Percentiles rank a stretch among this genome's conserved stretches.
phyloP scores from a whole-genome alignment of 2,329 filamentous ascomycete genomes.

The Epichloe hybrida region DNA sequence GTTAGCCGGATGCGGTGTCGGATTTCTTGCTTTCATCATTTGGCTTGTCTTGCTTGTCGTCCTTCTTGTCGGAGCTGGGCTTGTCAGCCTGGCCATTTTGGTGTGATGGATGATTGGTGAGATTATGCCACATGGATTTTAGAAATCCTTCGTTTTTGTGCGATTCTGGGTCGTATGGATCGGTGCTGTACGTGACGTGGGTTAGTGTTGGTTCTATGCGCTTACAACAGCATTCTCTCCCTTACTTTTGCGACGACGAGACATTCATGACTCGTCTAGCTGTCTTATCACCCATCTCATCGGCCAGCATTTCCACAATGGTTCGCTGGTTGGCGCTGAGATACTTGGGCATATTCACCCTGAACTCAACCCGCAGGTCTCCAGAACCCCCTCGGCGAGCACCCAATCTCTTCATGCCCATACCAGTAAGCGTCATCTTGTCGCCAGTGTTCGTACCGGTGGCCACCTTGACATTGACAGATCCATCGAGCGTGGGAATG shows the following conservation, averaged over 20 bases:
- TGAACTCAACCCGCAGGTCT: constrained; percentile 88
- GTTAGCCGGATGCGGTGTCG: constrained; percentile 20
- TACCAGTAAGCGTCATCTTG: constrained; percentile 72
- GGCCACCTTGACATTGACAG: constrained; percentile 79
- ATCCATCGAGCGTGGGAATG: constrained; percentile 79
- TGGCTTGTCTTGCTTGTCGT: constrained; percentile 11
- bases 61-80: constrained; percentile 6
- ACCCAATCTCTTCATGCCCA: constrained; percentile 84
- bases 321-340: constrained; percentile 82
- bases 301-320: constrained; percentile 87
- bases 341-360: constrained; percentile 90
- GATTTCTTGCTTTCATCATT: constrained; percentile 21
- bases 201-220: not conserved
- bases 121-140: constrained; percentile 83
- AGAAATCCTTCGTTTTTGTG: constrained; percentile 82
- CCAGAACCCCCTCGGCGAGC: constrained; percentile 55
- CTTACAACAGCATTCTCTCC: not conserved
- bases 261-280: constrained; percentile 90
- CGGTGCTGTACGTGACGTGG: not conserved
- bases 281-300: constrained; percentile 87
- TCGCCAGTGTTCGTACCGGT: constrained; percentile 91
- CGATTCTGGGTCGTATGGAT: constrained; percentile 24
- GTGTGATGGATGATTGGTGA: constrained; percentile 62
- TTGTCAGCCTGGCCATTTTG: constrained; percentile 21
- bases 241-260: constrained; percentile 12